These are phyloP conservation scores for Alliaria petiolata DNA, from an alignment of 345 rosid species.

Conservation along the genomic window DNA sequence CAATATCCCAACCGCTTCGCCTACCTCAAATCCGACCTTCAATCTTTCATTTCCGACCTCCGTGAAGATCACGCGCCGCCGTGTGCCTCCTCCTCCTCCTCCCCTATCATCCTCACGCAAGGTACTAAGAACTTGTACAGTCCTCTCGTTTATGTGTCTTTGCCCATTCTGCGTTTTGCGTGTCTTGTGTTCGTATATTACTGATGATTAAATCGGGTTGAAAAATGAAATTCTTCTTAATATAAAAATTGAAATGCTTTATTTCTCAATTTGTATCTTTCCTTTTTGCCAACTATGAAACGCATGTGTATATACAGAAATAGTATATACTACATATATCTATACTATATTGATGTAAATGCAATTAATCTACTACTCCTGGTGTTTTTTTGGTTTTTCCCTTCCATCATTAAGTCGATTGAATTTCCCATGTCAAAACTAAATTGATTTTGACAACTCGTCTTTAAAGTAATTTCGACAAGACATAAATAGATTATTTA, in stretches of 20 bases:
- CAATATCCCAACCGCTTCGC: constrained; percentile 44
- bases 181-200: neutral
- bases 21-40: constrained; percentile 42
- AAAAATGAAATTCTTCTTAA: neutral
- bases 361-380: no score
- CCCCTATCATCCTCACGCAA: constrained; percentile 37
- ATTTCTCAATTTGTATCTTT: neutral
- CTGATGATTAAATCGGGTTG: neutral
- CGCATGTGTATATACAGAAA: no score
- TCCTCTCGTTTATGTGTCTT: neutral
- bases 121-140: constrained; percentile 34
- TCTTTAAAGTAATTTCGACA: neutral
- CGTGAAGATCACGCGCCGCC: constrained; percentile 33
- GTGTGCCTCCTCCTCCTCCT: constrained; percentile 1
- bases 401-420: neutral
- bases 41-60: constrained; percentile 40
- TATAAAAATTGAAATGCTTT: neutral
- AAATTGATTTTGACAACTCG: constrained; percentile 2
- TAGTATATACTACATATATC: no score
- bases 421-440: neutral
- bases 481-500: neutral
- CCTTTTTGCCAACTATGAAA: no score
- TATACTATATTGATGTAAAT: no score
- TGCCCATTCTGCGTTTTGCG: neutral
- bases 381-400: neutral